Conservation (phyloP, 257 asterid species). For the Gynochthodes officinalis region DNA sequence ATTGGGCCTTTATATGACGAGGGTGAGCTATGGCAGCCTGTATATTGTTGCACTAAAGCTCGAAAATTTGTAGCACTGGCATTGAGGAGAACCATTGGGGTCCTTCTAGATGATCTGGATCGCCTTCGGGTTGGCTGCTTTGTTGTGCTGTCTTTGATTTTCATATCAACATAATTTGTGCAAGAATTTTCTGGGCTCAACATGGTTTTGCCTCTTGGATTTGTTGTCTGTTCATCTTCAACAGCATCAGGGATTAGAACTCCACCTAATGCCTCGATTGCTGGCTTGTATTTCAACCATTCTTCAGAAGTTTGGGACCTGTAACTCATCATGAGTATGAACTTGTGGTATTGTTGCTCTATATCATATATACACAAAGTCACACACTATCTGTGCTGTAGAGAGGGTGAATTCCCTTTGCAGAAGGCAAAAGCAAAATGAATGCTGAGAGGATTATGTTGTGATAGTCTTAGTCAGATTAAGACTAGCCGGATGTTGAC, state of each 20-base stretch:
- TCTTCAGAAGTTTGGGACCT: neutral
- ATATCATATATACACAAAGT: neutral
- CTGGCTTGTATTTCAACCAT: neutral
- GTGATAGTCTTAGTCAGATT: neutral
- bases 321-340: neutral
- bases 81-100: conserved; percentile 27
- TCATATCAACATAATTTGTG: conserved; percentile 2
- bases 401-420: neutral
- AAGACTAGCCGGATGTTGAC: conserved; percentile 12
- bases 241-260: too few relatives aligned
- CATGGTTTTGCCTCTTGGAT: neutral
- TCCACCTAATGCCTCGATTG: neutral
- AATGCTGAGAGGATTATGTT: too few relatives aligned
- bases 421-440: neutral
- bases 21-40: conserved; percentile 45
- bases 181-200: neutral
- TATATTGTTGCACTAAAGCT: conserved; percentile 46
- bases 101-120: conserved; percentile 27
- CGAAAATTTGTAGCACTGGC: conserved; percentile 27
- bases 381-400: neutral
- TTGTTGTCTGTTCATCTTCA: neutral
- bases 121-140: conserved; percentile 21
- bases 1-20: conserved; percentile 46
- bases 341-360: neutral
- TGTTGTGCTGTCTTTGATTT: neutral